Conservation (phyloP, 495 filamentous ascomycete species). For the Xylaria intraflava region DNA sequence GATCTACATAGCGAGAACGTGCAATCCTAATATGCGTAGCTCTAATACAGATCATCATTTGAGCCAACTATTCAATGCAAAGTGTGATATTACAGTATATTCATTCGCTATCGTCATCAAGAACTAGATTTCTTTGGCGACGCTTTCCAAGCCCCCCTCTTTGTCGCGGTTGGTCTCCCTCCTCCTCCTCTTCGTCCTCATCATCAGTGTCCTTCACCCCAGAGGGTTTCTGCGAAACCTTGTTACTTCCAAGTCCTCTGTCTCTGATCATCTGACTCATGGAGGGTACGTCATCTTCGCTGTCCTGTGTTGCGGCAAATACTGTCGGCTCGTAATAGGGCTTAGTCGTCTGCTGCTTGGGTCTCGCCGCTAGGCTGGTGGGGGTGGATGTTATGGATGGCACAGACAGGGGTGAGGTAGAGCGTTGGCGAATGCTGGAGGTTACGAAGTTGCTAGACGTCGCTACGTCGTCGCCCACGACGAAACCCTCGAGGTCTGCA, state of each 20-base stretch:
- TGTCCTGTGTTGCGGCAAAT: constrained; percentile 28
- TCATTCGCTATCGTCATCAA: constrained; percentile 9
- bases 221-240: not conserved
- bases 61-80: constrained; percentile 3
- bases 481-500: constrained; percentile 38
- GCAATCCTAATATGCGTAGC: not conserved
- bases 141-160: not conserved
- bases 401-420: constrained; percentile 20
- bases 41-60: not conserved
- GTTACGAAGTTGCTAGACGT: constrained; percentile 31
- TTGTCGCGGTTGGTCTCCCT: constrained; percentile 5
- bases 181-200: constrained; percentile 26
- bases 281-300: constrained; percentile 31
- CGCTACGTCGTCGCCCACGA: constrained; percentile 38
- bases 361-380: not conserved
- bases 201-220: constrained; percentile 12
- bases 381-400: constrained; percentile 12
- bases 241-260: constrained; percentile 2
- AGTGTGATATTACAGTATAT: not conserved
- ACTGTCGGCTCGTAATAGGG: constrained; percentile 30
- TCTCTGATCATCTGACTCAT: constrained; percentile 26
- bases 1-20: not conserved
- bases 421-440: constrained; percentile 12
- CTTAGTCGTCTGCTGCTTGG: constrained; percentile 8
- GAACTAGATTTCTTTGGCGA: not conserved